Evolutionary conservation across 139 green algal genomes (phyloP).

Genomic region (Auxenochlorella pyrenoidosa): DNA sequence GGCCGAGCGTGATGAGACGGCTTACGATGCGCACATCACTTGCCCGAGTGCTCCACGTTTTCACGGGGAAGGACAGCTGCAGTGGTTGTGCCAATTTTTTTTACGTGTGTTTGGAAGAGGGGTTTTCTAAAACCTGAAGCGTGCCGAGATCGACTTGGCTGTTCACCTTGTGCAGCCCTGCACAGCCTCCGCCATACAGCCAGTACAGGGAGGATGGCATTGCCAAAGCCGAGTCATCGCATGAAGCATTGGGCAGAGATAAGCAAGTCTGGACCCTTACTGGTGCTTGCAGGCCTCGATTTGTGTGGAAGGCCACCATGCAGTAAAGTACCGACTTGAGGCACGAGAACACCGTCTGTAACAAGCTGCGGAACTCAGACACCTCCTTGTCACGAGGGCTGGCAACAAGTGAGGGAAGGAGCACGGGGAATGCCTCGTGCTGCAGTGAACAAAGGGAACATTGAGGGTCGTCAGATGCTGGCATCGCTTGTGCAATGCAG

Average conservation of each 20-base stretch:
- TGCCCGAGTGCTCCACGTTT: slow-evolving; percentile 34
- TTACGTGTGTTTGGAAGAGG: too few species aligned
- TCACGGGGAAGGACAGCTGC: slow-evolving; percentile 36
- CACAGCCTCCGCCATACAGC: not conserved
- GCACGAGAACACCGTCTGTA: slow-evolving; percentile 61
- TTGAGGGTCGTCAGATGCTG: not conserved
- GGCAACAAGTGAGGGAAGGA: slow-evolving; percentile 42
- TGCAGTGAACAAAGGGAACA: not conserved
- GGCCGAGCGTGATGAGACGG: slow-evolving; percentile 38
- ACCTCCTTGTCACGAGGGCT: slow-evolving; percentile 76
- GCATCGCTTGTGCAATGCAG: not conserved
- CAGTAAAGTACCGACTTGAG: slow-evolving; percentile 51
- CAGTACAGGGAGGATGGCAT: not conserved
- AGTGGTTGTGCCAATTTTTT: not conserved
- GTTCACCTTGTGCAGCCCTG: not conserved
- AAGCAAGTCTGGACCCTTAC: not conserved
- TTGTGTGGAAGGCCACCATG: slow-evolving; percentile 55
- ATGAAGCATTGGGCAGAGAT: not conserved
- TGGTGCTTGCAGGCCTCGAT: slow-evolving; percentile 34
- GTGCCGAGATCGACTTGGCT: too few species aligned
- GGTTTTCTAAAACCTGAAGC: too few species aligned
- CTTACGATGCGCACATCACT: slow-evolving; percentile 43
- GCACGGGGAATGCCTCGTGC: slow-evolving; percentile 14
- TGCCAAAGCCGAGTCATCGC: not conserved
- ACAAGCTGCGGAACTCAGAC: slow-evolving; percentile 63